Base-by-base conservation (phyloP, 768 basidiomycete species). In the Tricholoma terreum region DNA sequence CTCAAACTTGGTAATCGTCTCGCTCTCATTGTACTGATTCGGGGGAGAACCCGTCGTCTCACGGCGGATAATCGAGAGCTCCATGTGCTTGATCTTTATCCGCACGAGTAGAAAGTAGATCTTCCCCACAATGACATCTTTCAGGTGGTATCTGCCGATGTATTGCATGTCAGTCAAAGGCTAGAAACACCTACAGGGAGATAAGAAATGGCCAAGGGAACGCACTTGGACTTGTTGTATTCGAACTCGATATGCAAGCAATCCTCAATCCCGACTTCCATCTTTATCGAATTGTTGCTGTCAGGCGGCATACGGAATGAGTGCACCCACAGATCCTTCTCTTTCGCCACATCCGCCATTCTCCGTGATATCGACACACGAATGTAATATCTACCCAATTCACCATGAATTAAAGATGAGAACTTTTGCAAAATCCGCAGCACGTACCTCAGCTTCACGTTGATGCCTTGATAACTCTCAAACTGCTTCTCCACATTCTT, bases 11-110 rank as follows among this genome's bases (percentile, higher is more conserved):
- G 97, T 98, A 66, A 99, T 98, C 7, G 95, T 98, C 70, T 98
- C 95, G 66, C 90, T 93, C 72, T 99, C 96, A 70, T 98, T 99
- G 72, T 99, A 98, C 74, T 95, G 94, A 66, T 98, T 99, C n/a
- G 97, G 97, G 2, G 92, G 92, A 12, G 94, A 83, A 11, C 96
- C 96, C 0, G 96, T 98, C 19, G 97, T 99, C 73, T 98, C 97
- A 19, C 95, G 84, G 36, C 96, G 87, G 63, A 99, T 98, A 69
- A 98, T 98, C 14, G 94, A 98, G 24, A 98, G 80, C 70, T 99
- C 95, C 96, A 98, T 98, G 65, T 98, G 94, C 74, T 99, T 98
- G 76, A 98, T 99, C 81, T 92, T 98, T 80, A 99, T 98, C 55
- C 97, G 88, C 7, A 98, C 95, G 42, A 98, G 87, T 51, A 99